Conservation (phyloP, 2,329 filamentous ascomycete species). For the Talaromyces sp. region DNA sequence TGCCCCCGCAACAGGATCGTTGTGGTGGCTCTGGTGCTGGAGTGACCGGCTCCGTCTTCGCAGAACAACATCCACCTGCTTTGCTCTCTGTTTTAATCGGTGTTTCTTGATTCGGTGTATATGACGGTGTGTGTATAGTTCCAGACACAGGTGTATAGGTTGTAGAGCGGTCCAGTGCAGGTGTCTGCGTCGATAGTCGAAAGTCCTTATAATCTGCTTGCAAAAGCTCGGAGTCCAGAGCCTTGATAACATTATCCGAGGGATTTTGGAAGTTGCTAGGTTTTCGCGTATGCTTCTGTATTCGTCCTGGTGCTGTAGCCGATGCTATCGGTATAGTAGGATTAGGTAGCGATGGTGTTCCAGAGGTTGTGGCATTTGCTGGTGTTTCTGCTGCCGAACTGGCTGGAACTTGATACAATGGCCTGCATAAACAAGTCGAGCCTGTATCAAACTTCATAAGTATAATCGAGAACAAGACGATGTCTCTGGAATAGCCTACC, state of each 20-base stretch:
- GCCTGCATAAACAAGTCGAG: conserved; percentile 43
- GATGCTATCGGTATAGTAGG: conserved; percentile 12
- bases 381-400: conserved; percentile 26
- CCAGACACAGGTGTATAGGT: neutral
- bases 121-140: neutral
- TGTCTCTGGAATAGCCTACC: conserved; percentile 29
- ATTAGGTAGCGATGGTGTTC: conserved; percentile 20
- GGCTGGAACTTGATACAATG: conserved; percentile 40
- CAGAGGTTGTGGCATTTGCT: conserved; percentile 22
- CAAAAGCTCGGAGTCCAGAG: conserved; percentile 27
- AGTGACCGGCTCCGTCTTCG: conserved; percentile 20
- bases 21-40: conserved; percentile 19
- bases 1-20: conserved; percentile 34
- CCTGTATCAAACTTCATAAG: conserved; percentile 27
- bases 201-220: conserved; percentile 21
- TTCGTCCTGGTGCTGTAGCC: conserved; percentile 31
- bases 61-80: conserved; percentile 29
- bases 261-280: conserved; percentile 36
- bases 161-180: conserved; percentile 7
- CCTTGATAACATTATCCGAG: conserved; percentile 37
- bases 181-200: conserved; percentile 26
- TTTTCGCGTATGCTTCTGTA: conserved; percentile 38
- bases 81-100: neutral
- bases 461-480: neutral
- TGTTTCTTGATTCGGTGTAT: neutral